Conservation (phyloP, 2,329 filamentous ascomycete species). For the Grosmannia penicillata region DNA sequence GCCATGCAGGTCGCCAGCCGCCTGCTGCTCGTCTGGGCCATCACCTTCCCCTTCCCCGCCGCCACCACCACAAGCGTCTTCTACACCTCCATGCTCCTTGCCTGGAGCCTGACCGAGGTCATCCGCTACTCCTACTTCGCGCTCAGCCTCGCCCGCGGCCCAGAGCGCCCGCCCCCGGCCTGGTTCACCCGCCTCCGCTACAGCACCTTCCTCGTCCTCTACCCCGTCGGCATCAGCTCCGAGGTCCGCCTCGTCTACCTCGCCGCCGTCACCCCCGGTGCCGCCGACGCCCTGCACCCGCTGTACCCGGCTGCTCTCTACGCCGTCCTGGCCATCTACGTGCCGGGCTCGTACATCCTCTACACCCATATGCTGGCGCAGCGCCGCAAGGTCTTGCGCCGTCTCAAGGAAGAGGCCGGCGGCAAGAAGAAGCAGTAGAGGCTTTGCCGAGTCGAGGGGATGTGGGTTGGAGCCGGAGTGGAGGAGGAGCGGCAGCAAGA, state of each 20-base stretch:
- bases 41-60: conserved; percentile 60
- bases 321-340: conserved; percentile 12
- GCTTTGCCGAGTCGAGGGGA: too few relatives aligned
- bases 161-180: conserved; percentile 12
- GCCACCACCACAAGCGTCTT: conserved; percentile 40
- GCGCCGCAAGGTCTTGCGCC: conserved; percentile 62
- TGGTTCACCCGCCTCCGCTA: conserved; percentile 71
- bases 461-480: too few relatives aligned
- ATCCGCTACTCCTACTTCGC: conserved; percentile 89
- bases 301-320: conserved; percentile 29
- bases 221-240: conserved; percentile 79
- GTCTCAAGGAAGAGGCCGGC: conserved; percentile 30
- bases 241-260: conserved; percentile 71
- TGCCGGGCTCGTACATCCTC: conserved; percentile 56
- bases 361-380: conserved; percentile 95
- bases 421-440: conserved; percentile 25
- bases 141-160: conserved; percentile 45
- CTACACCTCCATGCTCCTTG: conserved; percentile 67
- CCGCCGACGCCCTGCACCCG: conserved; percentile 29
- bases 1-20: conserved; percentile 80
- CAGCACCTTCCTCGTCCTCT: conserved; percentile 86
- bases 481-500: background rate
- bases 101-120: conserved; percentile 85
- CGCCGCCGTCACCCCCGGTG: conserved; percentile 44
- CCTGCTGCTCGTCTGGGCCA: conserved; percentile 76